These are phyloP conservation scores for Jamesozyma piceae DNA, from an alignment of 805 yeast species.

Conservation along the genomic window DNA sequence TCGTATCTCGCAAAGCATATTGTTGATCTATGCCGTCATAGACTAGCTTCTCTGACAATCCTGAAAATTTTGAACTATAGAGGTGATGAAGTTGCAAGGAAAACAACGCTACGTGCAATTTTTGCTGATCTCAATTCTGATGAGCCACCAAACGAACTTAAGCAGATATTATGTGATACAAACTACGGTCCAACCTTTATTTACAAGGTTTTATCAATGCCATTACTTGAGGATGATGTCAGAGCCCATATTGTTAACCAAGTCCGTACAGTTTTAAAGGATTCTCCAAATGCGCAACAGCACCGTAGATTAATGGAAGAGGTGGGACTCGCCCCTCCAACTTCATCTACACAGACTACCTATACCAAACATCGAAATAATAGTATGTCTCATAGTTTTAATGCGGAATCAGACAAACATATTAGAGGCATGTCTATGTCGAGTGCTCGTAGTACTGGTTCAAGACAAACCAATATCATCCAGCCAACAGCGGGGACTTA, in stretches of 20 bases:
- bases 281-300: constrained; percentile 55
- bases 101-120: constrained; percentile 50
- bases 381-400: constrained; percentile 20
- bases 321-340: constrained; percentile 51
- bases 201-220: constrained; percentile 68
- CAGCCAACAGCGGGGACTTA: constrained; percentile 7
- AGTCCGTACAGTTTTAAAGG: constrained; percentile 54
- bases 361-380: constrained; percentile 17
- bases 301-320: constrained; percentile 86
- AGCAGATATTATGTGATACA: constrained; percentile 54
- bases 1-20: constrained; percentile 53
- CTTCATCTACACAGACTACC: constrained; percentile 4
- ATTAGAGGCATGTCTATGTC: constrained; percentile 26
- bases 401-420: constrained; percentile 16
- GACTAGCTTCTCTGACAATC: constrained; percentile 74
- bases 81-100: constrained; percentile 52
- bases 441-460: constrained; percentile 25
- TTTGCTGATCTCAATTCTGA: constrained; percentile 42
- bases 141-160: constrained; percentile 41
- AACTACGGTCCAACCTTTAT: constrained; percentile 68
- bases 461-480: constrained; percentile 18
- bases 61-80: constrained; percentile 68
- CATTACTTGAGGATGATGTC: constrained; percentile 48
- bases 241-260: constrained; percentile 51
- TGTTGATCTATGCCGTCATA: constrained; percentile 61